Evolutionary conservation across 441 rosid genomes (phyloP).

Genomic region (Iberis amara): DNA sequence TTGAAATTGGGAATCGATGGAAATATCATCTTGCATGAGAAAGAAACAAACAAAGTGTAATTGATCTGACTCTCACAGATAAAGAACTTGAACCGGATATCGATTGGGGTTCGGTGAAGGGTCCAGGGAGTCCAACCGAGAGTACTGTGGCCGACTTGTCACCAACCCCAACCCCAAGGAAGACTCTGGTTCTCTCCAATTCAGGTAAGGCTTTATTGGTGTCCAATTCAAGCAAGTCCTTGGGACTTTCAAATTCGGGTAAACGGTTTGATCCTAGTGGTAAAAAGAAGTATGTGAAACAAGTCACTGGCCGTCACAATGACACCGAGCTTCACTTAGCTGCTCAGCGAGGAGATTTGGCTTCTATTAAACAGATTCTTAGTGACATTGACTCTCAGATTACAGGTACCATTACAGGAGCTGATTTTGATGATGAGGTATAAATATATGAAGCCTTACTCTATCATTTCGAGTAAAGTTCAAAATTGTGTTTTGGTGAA

Average conservation of each 20-base stretch:
- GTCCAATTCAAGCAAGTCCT: slow-evolving; percentile 60
- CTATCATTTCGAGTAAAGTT: too few species aligned
- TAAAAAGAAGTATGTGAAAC: slow-evolving; percentile 79
- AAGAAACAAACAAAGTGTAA: slow-evolving; percentile 21
- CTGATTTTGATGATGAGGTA: slow-evolving; percentile 76
- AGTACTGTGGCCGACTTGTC: slow-evolving; percentile 30
- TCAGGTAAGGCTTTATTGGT: slow-evolving; percentile 57
- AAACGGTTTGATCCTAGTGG: slow-evolving; percentile 63
- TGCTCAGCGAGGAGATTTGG: slow-evolving; percentile 69
- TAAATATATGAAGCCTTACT: background rate
- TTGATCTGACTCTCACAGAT: slow-evolving; percentile 27
- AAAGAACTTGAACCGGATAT: slow-evolving; percentile 39
- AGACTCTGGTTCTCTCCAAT: slow-evolving; percentile 45
- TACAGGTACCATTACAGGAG: slow-evolving; percentile 47
- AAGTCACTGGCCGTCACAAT: slow-evolving; percentile 86
- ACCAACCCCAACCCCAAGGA: slow-evolving; percentile 52
- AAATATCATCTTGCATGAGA: background rate
- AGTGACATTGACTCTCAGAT: slow-evolving; percentile 71
- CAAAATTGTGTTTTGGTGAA: background rate
- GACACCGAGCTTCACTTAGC: slow-evolving; percentile 94
- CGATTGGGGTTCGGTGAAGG: slow-evolving; percentile 38
- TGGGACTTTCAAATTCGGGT: slow-evolving; percentile 59
- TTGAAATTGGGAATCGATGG: background rate
- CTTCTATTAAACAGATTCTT: slow-evolving; percentile 53
- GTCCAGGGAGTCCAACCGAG: slow-evolving; percentile 29